phyloP scores from a whole-genome alignment of 1,139 yeast genomes.

The Blastobotrys petasosporus region DNA sequence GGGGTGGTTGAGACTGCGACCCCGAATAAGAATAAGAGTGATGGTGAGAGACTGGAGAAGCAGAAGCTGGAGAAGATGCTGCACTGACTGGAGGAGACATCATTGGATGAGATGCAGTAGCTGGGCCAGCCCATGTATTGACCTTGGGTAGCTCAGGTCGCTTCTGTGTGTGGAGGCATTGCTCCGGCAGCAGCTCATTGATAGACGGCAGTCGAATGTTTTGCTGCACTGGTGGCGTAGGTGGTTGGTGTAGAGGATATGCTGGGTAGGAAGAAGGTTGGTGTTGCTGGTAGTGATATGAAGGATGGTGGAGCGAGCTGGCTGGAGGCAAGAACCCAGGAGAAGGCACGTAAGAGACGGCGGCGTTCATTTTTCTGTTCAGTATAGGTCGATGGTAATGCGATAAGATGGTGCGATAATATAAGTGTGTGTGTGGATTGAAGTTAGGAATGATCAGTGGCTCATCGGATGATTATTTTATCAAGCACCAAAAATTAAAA shows the following conservation, averaged over 20 bases:
- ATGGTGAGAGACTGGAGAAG: conserved; percentile 6
- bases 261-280: conserved; percentile 1
- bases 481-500: not conserved
- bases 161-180: not conserved
- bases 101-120: conserved; percentile 6
- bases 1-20: conserved; percentile 5
- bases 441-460: too few species aligned
- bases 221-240: conserved; percentile 6
- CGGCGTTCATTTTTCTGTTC: conserved; percentile 4
- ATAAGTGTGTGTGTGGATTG: too few species aligned
- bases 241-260: conserved; percentile 1
- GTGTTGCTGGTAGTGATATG: conserved; percentile 8
- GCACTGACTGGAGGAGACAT: conserved; percentile 13
- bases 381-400: not conserved
- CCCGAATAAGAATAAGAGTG: conserved; percentile 4
- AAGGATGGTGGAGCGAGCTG: conserved; percentile 3
- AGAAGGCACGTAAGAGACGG: not conserved
- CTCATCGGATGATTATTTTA: too few species aligned
- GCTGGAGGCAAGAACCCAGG: too few species aligned
- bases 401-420: not conserved
- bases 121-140: conserved; percentile 4
- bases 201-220: conserved; percentile 14
- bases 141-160: conserved; percentile 8
- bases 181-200: conserved; percentile 10
- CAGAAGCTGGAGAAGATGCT: conserved; percentile 8